phyloP scores from a whole-genome alignment of 1,284 basidiomycete species.

The Cryptococcus sp. region DNA sequence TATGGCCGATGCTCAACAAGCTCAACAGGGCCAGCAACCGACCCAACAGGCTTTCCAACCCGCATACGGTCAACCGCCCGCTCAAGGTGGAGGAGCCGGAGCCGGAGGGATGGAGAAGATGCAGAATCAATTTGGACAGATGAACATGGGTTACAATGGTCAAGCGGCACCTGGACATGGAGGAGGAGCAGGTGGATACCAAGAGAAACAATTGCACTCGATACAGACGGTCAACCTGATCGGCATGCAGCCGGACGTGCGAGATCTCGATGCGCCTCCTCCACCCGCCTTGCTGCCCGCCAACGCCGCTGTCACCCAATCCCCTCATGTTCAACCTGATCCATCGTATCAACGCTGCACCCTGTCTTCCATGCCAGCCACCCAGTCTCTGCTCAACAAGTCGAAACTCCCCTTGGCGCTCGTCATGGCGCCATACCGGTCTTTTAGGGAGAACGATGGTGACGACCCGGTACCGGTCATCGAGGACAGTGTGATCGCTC shows the following conservation, averaged over 20 bases:
- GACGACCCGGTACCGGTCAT: conserved; percentile 74
- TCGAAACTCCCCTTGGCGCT: conserved; percentile 89
- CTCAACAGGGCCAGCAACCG: conserved; percentile 9
- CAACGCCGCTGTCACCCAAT: conserved; percentile 69
- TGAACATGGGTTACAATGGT: conserved; percentile 58
- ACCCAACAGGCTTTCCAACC: conserved; percentile 10
- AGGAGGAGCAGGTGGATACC: conserved; percentile 8
- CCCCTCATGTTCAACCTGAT: conserved; percentile 77
- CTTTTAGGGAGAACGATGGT: conserved; percentile 53
- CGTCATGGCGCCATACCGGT: conserved; percentile 86
- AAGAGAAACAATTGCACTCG: conserved; percentile 51
- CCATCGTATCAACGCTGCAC: conserved; percentile 90
- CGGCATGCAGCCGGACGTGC: conserved; percentile 82
- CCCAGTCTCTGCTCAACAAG: conserved; percentile 82
- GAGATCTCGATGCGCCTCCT: conserved; percentile 70
- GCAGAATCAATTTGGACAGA: conserved; percentile 76
- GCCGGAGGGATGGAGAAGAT: conserved; percentile 56
- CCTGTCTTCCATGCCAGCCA: conserved; percentile 89
- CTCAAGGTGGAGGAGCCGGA: conserved; percentile 13
- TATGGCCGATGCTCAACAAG: conserved; percentile 51
- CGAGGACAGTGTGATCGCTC: conserved; percentile 91
- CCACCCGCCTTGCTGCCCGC: conserved; percentile 86
- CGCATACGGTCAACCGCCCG: conserved; percentile 2
- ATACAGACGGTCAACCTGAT: conserved; percentile 81
- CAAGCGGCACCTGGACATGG: conserved; percentile 7